Evolutionary conservation across 805 yeast species (phyloP), one percentile per base, ranked within the genome.

Genomic region (Suhomyces sp.): DNA sequence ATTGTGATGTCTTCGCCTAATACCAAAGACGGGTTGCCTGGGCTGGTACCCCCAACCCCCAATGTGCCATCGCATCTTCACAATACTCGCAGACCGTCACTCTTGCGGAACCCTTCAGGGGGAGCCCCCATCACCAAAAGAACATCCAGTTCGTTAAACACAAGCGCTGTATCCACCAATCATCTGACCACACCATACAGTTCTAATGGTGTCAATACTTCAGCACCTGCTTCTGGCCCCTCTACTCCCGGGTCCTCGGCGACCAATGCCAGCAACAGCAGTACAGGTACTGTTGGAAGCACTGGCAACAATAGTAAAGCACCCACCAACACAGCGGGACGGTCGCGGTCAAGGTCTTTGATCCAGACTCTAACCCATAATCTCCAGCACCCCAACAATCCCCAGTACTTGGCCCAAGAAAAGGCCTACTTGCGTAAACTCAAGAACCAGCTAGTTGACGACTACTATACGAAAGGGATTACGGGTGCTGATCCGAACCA

Each of bases 381-480:
- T 45, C 52, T 58, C 31, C 54, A 47, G 44, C 53, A 49, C 40
- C 60, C 53, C 50, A 44, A 63, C 61, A 57, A 60, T 35, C 71
- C 71, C 36, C 78, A 73, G 59, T 82, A 82, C 62, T 61, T 77
- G 53, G 81, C 84, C 3, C 92, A 87, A 61, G 94, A 88, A 63
- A 78, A 78, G 60, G 80, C 84, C 0, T 88, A 88, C 60, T 67
- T 88, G 53, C 81, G 79, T 52, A 82, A 82, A 62, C 80, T 88
- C 62, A 78, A 80, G 54, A 84, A 84, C 57, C 85, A 82, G 56
- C 71, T 76, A 40, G 79, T 74, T 3, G 90, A 87, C 65, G 94
- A 88, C 60, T 86, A 86, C 65, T 85, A 86, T 62, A 85, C 89
- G 10, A 83, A 83, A 58, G 89, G 86, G 4, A 81, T 85, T 42